Evolutionary conservation across 768 basidiomycete genomes (phyloP).

Genomic region (Lactarius hatsudake): DNA sequence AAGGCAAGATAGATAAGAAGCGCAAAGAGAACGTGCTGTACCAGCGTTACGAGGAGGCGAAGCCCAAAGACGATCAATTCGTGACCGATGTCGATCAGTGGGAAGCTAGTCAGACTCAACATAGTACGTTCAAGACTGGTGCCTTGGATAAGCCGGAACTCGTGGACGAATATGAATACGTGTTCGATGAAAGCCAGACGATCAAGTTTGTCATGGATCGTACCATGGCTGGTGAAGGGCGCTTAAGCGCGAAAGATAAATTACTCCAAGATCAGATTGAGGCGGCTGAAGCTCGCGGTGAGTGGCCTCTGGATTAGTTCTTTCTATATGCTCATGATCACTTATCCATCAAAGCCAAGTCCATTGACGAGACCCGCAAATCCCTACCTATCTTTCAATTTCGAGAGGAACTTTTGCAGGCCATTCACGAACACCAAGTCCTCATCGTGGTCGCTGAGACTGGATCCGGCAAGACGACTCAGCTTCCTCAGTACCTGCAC

Average conservation of each 20-base stretch:
- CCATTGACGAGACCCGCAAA: conserved; percentile 92
- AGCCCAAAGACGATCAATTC: conserved; percentile 90
- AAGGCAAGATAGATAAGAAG: conserved; percentile 97
- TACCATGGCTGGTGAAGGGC: conserved; percentile 61
- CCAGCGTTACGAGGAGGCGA: conserved; percentile 91
- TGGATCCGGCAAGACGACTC: conserved; percentile 98
- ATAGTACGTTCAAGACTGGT: conserved; percentile 87
- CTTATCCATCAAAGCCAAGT: conserved; percentile 52
- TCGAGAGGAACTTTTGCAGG: conserved; percentile 84
- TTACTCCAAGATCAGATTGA: conserved; percentile 85
- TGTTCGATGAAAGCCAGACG: conserved; percentile 96
- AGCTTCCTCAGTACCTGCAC: conserved; percentile 96
- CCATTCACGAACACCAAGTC: conserved; percentile 88
- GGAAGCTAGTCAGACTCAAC: conserved; percentile 88
- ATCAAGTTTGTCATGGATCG: conserved; percentile 92
- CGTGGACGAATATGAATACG: conserved; percentile 90
- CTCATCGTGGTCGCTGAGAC: conserved; percentile 98
- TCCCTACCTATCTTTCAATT: conserved; percentile 88
- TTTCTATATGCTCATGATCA: conserved; percentile 8
- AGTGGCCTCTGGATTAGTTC: conserved; percentile 19
- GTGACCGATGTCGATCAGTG: conserved; percentile 97
- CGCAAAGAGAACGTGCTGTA: conserved; percentile 92
- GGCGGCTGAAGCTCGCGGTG: conserved; percentile 88
- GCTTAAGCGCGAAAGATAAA: conserved; percentile 80
- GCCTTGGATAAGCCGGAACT: conserved; percentile 85